Conservation (phyloP, 2,329 filamentous ascomycete genomes). For the Lizonia empirigonia region DNA sequence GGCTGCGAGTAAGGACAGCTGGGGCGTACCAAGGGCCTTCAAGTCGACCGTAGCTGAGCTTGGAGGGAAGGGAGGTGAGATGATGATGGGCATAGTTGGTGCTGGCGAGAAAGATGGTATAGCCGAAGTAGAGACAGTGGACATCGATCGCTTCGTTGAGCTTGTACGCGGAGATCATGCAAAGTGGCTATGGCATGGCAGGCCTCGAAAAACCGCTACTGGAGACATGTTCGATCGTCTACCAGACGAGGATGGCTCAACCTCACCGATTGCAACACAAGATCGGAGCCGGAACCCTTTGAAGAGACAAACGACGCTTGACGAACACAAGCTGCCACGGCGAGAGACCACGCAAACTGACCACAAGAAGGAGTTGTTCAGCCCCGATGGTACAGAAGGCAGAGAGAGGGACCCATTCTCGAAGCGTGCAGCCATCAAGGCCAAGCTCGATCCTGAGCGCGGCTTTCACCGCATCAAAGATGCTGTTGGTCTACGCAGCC, state of each 20-base stretch:
- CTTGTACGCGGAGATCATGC: slow-evolving; percentile 79
- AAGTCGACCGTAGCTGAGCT: slow-evolving; percentile 95
- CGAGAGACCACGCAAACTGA: slow-evolving; percentile 40
- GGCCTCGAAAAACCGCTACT: slow-evolving; percentile 68
- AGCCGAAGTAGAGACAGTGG: slow-evolving; percentile 88
- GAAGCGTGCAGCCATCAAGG: slow-evolving; percentile 72
- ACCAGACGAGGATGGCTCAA: slow-evolving; percentile 48
- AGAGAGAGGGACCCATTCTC: slow-evolving; percentile 62
- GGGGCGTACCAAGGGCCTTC: slow-evolving; percentile 90
- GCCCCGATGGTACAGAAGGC: slow-evolving; percentile 46
- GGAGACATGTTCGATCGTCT: slow-evolving; percentile 49
- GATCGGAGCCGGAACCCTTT: slow-evolving; percentile 55
- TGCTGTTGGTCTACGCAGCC: slow-evolving; percentile 67
- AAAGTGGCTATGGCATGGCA: slow-evolving; percentile 96
- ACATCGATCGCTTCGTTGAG: slow-evolving; percentile 82
- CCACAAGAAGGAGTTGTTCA: slow-evolving; percentile 30
- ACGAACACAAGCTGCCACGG: slow-evolving; percentile 33
- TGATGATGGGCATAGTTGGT: slow-evolving; percentile 93
- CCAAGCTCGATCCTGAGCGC: slow-evolving; percentile 77
- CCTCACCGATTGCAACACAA: slow-evolving; percentile 63
- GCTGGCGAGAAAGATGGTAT: slow-evolving; percentile 84
- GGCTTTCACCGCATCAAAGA: slow-evolving; percentile 86
- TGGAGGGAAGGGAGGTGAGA: slow-evolving; percentile 89
- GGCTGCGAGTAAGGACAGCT: slow-evolving; percentile 84
- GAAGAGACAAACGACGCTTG: slow-evolving; percentile 56